Percentiles rank a stretch among this genome's conserved stretches.
Evolutionary conservation across 2,329 filamentous ascomycete species (phyloP).

Genomic region (Epichloe sp.): DNA sequence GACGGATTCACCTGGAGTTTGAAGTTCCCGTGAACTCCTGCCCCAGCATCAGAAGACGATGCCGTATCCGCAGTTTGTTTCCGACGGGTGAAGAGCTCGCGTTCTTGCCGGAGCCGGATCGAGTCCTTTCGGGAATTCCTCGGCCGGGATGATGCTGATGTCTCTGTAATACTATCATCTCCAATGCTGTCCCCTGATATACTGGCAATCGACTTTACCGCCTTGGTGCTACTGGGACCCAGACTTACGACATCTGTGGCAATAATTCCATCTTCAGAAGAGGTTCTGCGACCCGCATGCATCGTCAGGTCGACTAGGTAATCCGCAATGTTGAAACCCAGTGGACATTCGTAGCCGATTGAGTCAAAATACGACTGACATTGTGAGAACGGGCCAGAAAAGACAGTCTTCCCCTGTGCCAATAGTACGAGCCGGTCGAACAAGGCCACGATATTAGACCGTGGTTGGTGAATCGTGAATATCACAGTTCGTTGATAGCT

Average conservation of each 20-base stretch:
- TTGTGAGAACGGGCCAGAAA: slow-evolving; percentile 76
- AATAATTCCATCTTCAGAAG: slow-evolving; percentile 40
- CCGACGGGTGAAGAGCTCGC: slow-evolving; percentile 78
- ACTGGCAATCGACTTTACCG: slow-evolving; percentile 83
- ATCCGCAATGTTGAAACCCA: slow-evolving; percentile 97
- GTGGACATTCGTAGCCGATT: slow-evolving; percentile 83
- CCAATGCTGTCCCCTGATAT: slow-evolving; percentile 63
- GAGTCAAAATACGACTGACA: slow-evolving; percentile 90
- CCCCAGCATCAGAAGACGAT: slow-evolving; percentile 43
- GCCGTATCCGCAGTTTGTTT: slow-evolving; percentile 49
- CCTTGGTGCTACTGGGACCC: slow-evolving; percentile 73
- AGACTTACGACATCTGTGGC: slow-evolving; percentile 49
- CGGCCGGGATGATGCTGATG: slow-evolving; percentile 47
- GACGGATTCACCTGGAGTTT: slow-evolving; percentile 35
- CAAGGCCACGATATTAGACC: slow-evolving; percentile 94
- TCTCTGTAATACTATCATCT: slow-evolving; percentile 50
- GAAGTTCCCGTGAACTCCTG: slow-evolving; percentile 36
- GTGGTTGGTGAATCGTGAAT: slow-evolving; percentile 95
- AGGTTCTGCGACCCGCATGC: slow-evolving; percentile 61
- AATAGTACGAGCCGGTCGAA: slow-evolving; percentile 91
- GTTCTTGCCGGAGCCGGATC: slow-evolving; percentile 73
- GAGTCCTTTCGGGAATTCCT: slow-evolving; percentile 64
- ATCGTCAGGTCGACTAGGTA: slow-evolving; percentile 96
- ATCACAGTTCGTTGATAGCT: slow-evolving; percentile 94
- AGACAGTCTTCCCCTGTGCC: slow-evolving; percentile 80